These are phyloP conservation scores for Megacollybia platyphylla DNA, from an alignment of 1,284 basidiomycete genomes.

Conservation along the genomic window DNA sequence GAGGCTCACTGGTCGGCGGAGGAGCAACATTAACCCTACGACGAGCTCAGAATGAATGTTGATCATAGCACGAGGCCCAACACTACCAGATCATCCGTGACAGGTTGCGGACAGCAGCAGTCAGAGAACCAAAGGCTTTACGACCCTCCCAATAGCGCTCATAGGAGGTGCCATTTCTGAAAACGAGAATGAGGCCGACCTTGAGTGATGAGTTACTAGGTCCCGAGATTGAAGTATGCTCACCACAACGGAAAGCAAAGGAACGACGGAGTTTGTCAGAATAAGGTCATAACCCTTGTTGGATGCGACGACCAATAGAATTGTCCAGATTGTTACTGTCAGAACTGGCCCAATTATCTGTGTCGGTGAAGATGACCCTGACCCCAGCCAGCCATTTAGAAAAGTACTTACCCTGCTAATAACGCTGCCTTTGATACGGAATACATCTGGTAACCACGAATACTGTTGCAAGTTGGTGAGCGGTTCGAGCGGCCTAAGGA, in stretches of 20 bases:
- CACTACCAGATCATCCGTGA: not conserved
- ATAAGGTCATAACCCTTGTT: conserved; percentile 38
- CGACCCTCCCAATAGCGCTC: conserved; percentile 79
- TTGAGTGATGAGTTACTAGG: conserved; percentile 14
- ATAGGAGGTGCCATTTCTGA: conserved; percentile 69
- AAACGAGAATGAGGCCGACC: conserved; percentile 70
- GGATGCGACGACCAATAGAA: conserved; percentile 43
- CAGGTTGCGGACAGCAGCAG: conserved; percentile 32
- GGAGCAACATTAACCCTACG: conserved; percentile 74
- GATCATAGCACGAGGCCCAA: conserved; percentile 21
- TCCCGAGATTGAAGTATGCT: conserved; percentile 19
- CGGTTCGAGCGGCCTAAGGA: not conserved
- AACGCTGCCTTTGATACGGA: conserved; percentile 61
- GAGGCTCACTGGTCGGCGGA: conserved; percentile 38
- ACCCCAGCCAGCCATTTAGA: conserved; percentile 1
- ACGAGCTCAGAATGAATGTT: conserved; percentile 26
- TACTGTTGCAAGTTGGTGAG: conserved; percentile 35
- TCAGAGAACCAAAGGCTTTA: conserved; percentile 63
- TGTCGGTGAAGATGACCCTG: conserved; percentile 39
- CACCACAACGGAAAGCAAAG: conserved; percentile 82
- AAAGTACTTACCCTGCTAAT: conserved; percentile 3
- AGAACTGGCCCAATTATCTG: conserved; percentile 68
- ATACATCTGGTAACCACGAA: conserved; percentile 81
- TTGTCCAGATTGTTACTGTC: conserved; percentile 70
- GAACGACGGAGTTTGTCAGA: conserved; percentile 67